Evolutionary conservation across 2,329 filamentous ascomycete genomes (phyloP).

Genomic region (Ceratocystis destructans): DNA sequence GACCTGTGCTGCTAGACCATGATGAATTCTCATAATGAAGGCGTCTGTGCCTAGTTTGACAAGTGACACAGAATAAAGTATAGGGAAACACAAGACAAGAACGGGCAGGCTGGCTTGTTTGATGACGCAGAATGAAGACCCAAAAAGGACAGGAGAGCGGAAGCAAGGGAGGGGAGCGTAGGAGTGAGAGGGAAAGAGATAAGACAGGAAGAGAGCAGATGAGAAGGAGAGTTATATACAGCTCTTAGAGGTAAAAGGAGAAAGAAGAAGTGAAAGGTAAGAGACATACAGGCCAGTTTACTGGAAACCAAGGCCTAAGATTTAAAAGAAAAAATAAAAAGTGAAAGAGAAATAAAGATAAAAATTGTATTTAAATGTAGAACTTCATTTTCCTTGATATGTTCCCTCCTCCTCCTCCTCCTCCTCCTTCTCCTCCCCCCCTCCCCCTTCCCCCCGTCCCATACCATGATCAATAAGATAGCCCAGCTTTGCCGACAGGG

Average conservation of each 20-base stretch:
- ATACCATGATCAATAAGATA: conserved; percentile 1
- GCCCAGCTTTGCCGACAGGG: conserved; percentile 3
- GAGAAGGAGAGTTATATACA: not conserved
- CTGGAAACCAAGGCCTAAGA: not conserved
- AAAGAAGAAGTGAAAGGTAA: conserved; percentile 1
- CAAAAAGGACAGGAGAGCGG: not conserved
- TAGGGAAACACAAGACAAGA: not conserved
- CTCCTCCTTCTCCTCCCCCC: not conserved
- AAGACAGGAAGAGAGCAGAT: not conserved
- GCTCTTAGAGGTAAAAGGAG: not conserved
- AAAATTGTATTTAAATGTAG: no score
- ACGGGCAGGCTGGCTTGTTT: not conserved
- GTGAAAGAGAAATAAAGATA: not conserved
- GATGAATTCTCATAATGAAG: not conserved
- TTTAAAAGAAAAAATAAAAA: not conserved
- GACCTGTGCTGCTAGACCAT: not conserved
- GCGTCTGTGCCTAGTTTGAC: not conserved
- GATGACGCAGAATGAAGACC: not conserved
- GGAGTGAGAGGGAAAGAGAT: not conserved
- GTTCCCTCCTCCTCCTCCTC: not conserved
- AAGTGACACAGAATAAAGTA: not conserved
- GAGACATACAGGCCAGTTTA: not conserved
- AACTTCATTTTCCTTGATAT: no score
- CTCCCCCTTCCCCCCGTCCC: not conserved
- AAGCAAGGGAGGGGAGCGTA: not conserved